phyloP scores from a whole-genome alignment of 192 early-diverging fungal genomes.

The Coemansia sp. region DNA sequence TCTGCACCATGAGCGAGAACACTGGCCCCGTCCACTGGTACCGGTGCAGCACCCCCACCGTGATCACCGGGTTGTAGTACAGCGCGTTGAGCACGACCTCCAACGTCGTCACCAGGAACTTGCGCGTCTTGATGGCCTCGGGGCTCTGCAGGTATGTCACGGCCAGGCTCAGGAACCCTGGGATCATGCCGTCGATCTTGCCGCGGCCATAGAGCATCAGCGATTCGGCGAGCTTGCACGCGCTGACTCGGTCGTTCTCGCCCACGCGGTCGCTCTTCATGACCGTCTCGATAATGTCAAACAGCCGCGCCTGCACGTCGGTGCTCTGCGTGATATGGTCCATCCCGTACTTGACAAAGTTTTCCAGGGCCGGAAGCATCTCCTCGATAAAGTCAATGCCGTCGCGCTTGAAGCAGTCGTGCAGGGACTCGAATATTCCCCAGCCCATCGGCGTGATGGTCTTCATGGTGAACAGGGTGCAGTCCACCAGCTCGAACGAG shows the following conservation, averaged over 20 bases:
- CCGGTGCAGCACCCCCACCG: constrained; percentile 74
- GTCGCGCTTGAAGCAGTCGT: constrained; percentile 71
- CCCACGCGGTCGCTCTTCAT: constrained; percentile 70
- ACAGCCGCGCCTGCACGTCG: constrained; percentile 65
- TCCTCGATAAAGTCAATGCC: constrained; percentile 85
- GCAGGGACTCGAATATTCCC: constrained; percentile 73
- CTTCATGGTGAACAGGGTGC: constrained; percentile 78
- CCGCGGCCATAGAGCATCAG: constrained; percentile 80
- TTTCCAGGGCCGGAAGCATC: constrained; percentile 86
- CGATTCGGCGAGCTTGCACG: constrained; percentile 79
- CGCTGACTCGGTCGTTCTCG: constrained; percentile 75
- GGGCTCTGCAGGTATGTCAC: constrained; percentile 57
- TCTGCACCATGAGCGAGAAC: constrained; percentile 73
- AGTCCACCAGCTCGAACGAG: constrained; percentile 84
- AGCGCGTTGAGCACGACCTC: constrained; percentile 81
- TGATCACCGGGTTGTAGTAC: constrained; percentile 79
- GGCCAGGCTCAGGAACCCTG: constrained; percentile 64
- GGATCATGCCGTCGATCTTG: constrained; percentile 65
- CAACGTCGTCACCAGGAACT: constrained; percentile 68
- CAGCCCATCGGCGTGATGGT: constrained; percentile 77
- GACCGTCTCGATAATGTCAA: constrained; percentile 81
- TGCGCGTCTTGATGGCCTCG: constrained; percentile 57
- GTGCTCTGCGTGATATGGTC: constrained; percentile 63
- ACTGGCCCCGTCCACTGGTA: constrained; percentile 68
- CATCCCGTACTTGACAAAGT: constrained; percentile 84